Base-by-base conservation (phyloP, 2,329 filamentous ascomycete genomes). In the Epichloe aotearoae region DNA sequence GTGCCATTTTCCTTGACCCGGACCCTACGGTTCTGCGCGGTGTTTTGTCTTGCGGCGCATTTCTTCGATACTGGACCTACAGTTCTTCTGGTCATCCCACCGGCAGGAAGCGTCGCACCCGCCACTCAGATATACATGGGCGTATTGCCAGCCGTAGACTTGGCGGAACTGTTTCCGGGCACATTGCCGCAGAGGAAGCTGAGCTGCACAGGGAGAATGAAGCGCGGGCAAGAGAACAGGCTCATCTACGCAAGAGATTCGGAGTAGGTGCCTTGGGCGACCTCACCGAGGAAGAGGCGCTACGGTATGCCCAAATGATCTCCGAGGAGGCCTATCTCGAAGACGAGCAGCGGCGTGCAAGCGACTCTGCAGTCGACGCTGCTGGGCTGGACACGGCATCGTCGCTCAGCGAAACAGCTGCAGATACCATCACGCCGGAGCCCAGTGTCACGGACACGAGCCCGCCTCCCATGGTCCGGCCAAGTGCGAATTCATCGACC, bases 41-140 rank as follows among this genome's bases (percentile, higher is more conserved):
- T 5, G 81, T 95, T 54, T 83, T 96, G 1, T 85, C 90, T 1
- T 81, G 95, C 47, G 93, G 93, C 11, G 86, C 86, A 0, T 86
- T 91, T 60, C 70, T 98, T 17, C 85, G 88, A 12, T 97, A 89
- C 65, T 98, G 93, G 93, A 83, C 86, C 3, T 97, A 94, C 64
- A 94, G 87, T 64, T 91, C 89, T 10, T 84, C 84, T 0, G 83
- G 85, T 59, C 82, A 88, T 54, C 80, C 84, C 53, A 79, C 84
- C 47, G 82, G 82, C 51, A 86, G 79, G 55, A 95, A 94, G 67
- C 84, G 89, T n/a, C 83, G 82, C 8, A 69, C 84, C 14, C 83
- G 88, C 38, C 83, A 88, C 52, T 78, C 81, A 1, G 82, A 79
- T 52, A 62, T 73, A 5, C 74, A 79, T 51, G 73, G 74, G n/a